Base-by-base conservation (phyloP, 441 rosid genomes). In the Oxalis stricta region DNA sequence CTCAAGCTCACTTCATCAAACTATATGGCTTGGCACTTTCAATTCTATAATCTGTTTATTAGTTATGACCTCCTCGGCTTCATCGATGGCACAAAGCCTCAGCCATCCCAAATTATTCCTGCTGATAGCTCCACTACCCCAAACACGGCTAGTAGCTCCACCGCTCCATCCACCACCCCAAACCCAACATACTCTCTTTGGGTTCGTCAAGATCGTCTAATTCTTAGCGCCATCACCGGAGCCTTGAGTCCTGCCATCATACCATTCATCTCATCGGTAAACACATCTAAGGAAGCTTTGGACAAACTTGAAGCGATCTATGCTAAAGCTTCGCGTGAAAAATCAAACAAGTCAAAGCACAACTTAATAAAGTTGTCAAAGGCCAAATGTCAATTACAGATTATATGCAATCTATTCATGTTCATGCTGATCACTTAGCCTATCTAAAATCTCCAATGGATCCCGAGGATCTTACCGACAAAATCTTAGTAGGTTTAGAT, bases 291-390 rank as follows among this genome's bases (percentile, higher is more conserved):
- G 18, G 13, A 56, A 26, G 50, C 44, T 1, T 56, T 31, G 44
- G 29, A n/a, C 1, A 42, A 26, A 1, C 11, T 56, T 4, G 61
- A 21, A 8, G 42, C 35, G 13, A 56, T 44, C 5, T 56, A 48
- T 49, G 45, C 33, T 11, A 56, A 56, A 17, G 39, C 44, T 1
- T 41, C 38, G 10, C 10, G 33, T 1, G 55, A 0, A 7, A 4
- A 7, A 40, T 35, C 31, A 48, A 42, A n/a, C 48, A 39, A 22
- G 15, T 55, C 6, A 48, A 55, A 9, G 1, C 0, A 2, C 33
- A 20, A 2, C 24, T 22, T 4, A 21, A 31, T 10, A 10, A 19
- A 5, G 10, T 13, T 6, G 9, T 8, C 18, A 38, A 55, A 31
- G 53, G 47, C 0, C 0, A 0, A 5, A 0, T 6, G 5, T 55